Conservation (phyloP, 1,284 basidiomycete genomes). For the Sparassis latifolia region DNA sequence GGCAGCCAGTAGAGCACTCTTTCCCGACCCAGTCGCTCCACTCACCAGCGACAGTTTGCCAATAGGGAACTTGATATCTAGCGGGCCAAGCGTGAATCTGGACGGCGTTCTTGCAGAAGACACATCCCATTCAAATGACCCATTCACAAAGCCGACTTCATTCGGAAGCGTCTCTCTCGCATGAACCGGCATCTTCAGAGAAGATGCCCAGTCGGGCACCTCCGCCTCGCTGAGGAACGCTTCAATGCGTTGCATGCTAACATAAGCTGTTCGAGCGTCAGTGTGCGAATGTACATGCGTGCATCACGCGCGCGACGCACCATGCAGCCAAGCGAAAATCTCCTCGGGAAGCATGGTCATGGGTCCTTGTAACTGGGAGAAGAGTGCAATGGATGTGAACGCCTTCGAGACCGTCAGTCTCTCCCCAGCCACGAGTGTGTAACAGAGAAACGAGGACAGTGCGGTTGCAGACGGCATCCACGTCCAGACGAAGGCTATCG, state of each 20-base stretch:
- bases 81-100: conserved; percentile 47
- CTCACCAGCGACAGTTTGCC: conserved; percentile 61
- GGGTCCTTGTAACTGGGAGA: conserved; percentile 56
- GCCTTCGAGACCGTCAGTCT: conserved; percentile 61
- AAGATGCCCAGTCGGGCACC: conserved; percentile 62
- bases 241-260: conserved; percentile 68
- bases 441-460: conserved; percentile 55
- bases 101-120: conserved; percentile 24
- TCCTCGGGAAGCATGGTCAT: conserved; percentile 59
- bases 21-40: conserved; percentile 77
- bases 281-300: not conserved
- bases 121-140: conserved; percentile 52
- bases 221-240: conserved; percentile 55
- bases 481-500: conserved; percentile 62
- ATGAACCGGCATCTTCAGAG: conserved; percentile 30
- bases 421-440: conserved; percentile 53
- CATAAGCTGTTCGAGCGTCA: conserved; percentile 40
- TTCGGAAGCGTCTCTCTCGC: conserved; percentile 8
- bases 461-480: conserved; percentile 69
- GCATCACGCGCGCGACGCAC: conserved; percentile 26
- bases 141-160: conserved; percentile 47
- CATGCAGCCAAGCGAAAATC: conserved; percentile 57
- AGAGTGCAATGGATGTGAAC: conserved; percentile 62
- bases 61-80: conserved; percentile 53
- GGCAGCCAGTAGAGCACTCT: conserved; percentile 66